phyloP scores from a whole-genome alignment of 2,329 filamentous ascomycete genomes.

The Stagonosporopsis rhizophila region DNA sequence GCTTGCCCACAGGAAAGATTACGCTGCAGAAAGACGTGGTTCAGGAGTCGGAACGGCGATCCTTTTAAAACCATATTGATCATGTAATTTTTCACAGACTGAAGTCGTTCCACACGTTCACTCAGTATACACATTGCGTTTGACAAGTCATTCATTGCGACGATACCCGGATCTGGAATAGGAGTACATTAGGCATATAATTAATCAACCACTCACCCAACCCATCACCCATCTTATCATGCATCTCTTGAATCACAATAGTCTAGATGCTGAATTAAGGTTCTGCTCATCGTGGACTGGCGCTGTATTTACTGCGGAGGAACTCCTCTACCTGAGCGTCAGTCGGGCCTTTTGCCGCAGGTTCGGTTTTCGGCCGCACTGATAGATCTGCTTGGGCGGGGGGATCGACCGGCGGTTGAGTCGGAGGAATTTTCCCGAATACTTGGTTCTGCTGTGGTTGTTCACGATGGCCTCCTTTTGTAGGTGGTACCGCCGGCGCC shows the following conservation, averaged over 20 bases:
- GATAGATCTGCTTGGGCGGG: slow-evolving; percentile 6
- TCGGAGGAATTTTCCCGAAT: slow-evolving; percentile 11
- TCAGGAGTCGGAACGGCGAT: slow-evolving; percentile 26
- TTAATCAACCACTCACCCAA: slow-evolving; percentile 1
- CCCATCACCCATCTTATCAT: not conserved
- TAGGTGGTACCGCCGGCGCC: not conserved
- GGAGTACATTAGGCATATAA: slow-evolving; percentile 8
- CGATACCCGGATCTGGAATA: slow-evolving; percentile 14
- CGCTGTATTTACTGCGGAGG: slow-evolving; percentile 30
- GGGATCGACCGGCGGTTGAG: slow-evolving; percentile 8
- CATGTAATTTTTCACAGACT: not conserved
- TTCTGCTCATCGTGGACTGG: slow-evolving; percentile 10
- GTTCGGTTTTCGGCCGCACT: not conserved
- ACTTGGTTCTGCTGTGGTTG: slow-evolving; percentile 1
- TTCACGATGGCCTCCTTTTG: not conserved
- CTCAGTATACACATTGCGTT: not conserved
- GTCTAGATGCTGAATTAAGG: not conserved
- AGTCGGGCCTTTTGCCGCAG: slow-evolving; percentile 17
- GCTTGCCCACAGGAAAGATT: slow-evolving; percentile 27
- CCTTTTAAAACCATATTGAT: slow-evolving; percentile 1
- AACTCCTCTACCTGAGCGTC: slow-evolving; percentile 31
- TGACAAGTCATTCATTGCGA: slow-evolving; percentile 5
- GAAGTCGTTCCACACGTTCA: not conserved
- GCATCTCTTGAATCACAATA: not conserved
- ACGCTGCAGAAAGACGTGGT: slow-evolving; percentile 38